phyloP scores from a whole-genome alignment of 805 yeast species.

The Candida coleopterorum region DNA sequence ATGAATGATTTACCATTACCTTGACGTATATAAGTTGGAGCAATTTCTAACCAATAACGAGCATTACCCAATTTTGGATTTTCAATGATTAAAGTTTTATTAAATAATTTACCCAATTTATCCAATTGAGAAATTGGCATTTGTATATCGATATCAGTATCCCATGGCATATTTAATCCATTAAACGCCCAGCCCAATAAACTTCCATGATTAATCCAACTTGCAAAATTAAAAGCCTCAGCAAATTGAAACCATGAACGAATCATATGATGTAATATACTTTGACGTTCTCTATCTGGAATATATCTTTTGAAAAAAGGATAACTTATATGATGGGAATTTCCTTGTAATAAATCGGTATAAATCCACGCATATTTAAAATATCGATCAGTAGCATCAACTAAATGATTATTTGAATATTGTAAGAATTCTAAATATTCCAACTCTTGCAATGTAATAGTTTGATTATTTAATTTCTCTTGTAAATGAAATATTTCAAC shows the following conservation, averaged over 20 bases:
- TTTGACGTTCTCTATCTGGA: slow-evolving; percentile 31
- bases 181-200: slow-evolving; percentile 28
- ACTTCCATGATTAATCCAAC: slow-evolving; percentile 27
- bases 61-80: slow-evolving; percentile 29
- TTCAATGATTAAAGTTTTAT: slow-evolving; percentile 21
- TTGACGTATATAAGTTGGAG: slow-evolving; percentile 26
- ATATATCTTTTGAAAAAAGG: slow-evolving; percentile 35
- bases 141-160: slow-evolving; percentile 27
- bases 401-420: slow-evolving; percentile 18
- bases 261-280: slow-evolving; percentile 33
- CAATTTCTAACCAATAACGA: slow-evolving; percentile 20
- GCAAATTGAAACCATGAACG: slow-evolving; percentile 35
- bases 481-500: slow-evolving; percentile 21
- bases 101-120: slow-evolving; percentile 20
- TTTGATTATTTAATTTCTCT: slow-evolving; percentile 12
- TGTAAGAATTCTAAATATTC: slow-evolving; percentile 27
- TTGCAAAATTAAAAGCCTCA: slow-evolving; percentile 22
- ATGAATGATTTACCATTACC: slow-evolving; percentile 40
- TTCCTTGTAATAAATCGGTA: slow-evolving; percentile 30
- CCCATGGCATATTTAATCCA: slow-evolving; percentile 31
- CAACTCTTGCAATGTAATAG: slow-evolving; percentile 14
- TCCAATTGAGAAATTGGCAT: slow-evolving; percentile 22
- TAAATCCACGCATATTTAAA: slow-evolving; percentile 39
- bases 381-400: slow-evolving; percentile 23
- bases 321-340: slow-evolving; percentile 29